Base-by-base conservation (phyloP, 257 asterid genomes). In the Solanum rostratum region DNA sequence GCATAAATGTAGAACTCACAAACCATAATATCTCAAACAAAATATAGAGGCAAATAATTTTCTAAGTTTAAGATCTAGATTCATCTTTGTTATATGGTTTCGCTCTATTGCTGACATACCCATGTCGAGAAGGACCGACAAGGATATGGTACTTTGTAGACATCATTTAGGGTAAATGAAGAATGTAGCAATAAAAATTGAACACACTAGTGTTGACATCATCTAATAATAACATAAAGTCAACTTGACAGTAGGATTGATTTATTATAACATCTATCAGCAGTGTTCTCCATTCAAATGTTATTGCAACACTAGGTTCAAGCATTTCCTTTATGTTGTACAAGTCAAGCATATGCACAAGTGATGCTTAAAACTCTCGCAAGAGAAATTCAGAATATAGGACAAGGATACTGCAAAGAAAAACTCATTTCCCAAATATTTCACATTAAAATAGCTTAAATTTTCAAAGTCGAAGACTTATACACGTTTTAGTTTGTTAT, bases 1-100 rank as follows among this genome's bases (percentile, higher is more conserved):
- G 99, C 97, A 94, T 85, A 93, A 88, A 92, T 92, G 90, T 95
- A 94, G 92, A 93, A 92, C 89, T 92, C 94, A 93, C 92, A 91
- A 87, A 91, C 91, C 91, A 91, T 87, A 18, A 18, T 18, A 69
- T 69, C 79, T 69, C 79, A 69, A 88, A 81, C 80, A 83, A 83
- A 83, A 30, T 24, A 50, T 13, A 71, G 62, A 22, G 66, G 49
- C 65, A 65, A 68, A 82, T 20, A 20, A 63, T 18, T 29, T 13
- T 66, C 43, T 1, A 39, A 10, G 12, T 50, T 27, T 16, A 10
- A 49, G 62, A 49, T 76, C 62, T 49, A 74, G 63, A 16, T 49
- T 76, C 82, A 78, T 78, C n/a, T 50, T 78, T 78, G 27, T 52
- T 27, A 78, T 5, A 20, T 74, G 43, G 41, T 46, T 22, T 78